These are phyloP conservation scores for Penicillium sp. DNA, from an alignment of 2,329 filamentous ascomycete species.

Conservation along the genomic window DNA sequence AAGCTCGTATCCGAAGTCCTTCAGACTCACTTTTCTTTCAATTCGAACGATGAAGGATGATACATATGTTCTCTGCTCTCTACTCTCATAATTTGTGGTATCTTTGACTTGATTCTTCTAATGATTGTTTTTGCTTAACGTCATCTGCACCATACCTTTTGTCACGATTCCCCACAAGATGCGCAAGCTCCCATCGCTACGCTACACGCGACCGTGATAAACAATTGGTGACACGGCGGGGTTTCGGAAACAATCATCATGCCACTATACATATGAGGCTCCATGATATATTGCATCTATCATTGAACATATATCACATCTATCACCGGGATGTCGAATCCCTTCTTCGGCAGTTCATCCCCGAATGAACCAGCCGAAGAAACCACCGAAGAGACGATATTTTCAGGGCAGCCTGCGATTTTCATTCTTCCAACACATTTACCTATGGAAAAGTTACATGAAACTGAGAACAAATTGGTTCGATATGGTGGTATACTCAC, in stretches of 20 bases:
- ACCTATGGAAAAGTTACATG: conserved; percentile 64
- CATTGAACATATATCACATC: not conserved
- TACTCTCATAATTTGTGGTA: not conserved
- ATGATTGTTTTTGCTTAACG: not conserved
- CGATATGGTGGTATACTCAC: conserved; percentile 65
- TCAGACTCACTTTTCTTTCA: not conserved
- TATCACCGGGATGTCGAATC: not conserved
- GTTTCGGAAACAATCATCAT: not conserved
- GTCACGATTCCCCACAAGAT: not conserved
- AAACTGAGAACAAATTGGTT: conserved; percentile 68
- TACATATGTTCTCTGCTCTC: not conserved
- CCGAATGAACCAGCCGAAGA: conserved; percentile 8
- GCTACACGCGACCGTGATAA: not conserved
- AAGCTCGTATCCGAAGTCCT: not conserved
- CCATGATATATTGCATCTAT: not conserved
- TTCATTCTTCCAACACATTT: conserved; percentile 77
- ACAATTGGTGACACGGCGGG: not conserved
- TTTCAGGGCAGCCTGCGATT: conserved; percentile 64
- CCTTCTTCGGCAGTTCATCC: conserved; percentile 6
- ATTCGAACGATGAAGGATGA: not conserved
- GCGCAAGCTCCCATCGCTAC: not conserved
- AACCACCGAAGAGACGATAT: conserved; percentile 20
- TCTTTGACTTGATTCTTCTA: not conserved
- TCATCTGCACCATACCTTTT: not conserved
- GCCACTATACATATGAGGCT: not conserved